These are phyloP conservation scores for Verbena officinalis DNA, from an alignment of 257 asterid genomes.

Conservation along the genomic window DNA sequence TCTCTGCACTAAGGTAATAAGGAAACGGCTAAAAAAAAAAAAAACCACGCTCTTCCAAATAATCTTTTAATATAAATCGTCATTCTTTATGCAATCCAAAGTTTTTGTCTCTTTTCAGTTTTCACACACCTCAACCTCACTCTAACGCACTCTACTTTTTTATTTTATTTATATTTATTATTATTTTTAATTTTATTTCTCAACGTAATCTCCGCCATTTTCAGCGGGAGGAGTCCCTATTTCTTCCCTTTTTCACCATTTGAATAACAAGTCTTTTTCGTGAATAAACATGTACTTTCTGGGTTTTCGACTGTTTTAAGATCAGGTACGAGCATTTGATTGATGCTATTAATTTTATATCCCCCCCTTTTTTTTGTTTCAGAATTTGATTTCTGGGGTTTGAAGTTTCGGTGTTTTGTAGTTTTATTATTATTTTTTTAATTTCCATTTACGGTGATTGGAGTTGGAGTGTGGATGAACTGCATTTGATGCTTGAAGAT, in stretches of 20 bases:
- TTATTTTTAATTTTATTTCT: not conserved
- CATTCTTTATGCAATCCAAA: conserved; percentile 54
- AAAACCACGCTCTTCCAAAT: conserved; percentile 19
- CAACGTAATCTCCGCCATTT: conserved; percentile 44
- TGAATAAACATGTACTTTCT: not conserved
- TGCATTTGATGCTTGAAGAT: conserved; percentile 24
- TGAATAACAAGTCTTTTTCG: conserved; percentile 24
- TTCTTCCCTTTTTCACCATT: conserved; percentile 22
- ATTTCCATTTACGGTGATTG: not conserved
- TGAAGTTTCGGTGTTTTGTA: not conserved
- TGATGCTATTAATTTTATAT: too few species aligned
- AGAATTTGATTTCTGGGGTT: conserved; percentile 3
- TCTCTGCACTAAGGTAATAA: not conserved
- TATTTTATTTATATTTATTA: not conserved
- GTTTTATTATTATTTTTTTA: not conserved
- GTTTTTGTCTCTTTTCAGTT: conserved; percentile 16
- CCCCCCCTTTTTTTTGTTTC: not conserved
- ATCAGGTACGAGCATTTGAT: conserved; percentile 19
- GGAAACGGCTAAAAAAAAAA: not conserved
- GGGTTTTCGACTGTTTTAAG: conserved; percentile 14
- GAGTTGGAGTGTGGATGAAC: conserved; percentile 20
- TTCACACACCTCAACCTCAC: conserved; percentile 26
- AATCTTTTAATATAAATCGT: conserved; percentile 30
- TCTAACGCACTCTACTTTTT: conserved; percentile 10
- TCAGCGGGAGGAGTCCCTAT: conserved; percentile 35